Conservation (phyloP, 768 basidiomycete species). For the Pulveroboletus sp. region DNA sequence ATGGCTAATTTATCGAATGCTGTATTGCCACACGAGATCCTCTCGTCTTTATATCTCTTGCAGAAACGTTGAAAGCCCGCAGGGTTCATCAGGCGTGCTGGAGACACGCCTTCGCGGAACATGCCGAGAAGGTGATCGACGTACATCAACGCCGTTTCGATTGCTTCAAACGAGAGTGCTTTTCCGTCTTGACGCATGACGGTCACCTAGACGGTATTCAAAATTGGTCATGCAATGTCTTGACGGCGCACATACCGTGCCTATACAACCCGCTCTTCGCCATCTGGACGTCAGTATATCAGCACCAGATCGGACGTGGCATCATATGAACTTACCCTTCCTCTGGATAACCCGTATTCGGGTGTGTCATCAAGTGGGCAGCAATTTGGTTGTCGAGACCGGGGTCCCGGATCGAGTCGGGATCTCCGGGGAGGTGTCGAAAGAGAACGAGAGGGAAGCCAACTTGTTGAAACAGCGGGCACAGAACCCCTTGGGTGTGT, state of each 20-base stretch:
- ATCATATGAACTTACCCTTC: conserved; percentile 9
- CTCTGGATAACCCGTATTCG: conserved; percentile 25
- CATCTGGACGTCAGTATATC: conserved; percentile 13
- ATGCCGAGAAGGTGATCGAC: conserved; percentile 31
- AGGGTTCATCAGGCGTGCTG: conserved; percentile 15
- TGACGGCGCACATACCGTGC: conserved; percentile 17
- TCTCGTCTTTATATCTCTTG: conserved; percentile 20
- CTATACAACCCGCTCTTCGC: conserved; percentile 24
- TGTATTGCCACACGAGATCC: conserved; percentile 5
- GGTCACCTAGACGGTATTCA: conserved; percentile 16
- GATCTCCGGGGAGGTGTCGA: conserved; percentile 23
- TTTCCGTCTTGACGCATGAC: conserved; percentile 26
- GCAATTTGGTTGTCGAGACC: conserved; percentile 31
- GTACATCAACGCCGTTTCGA: conserved; percentile 32
- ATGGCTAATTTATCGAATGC: conserved; percentile 16
- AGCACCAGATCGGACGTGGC: not conserved
- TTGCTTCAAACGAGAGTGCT: conserved; percentile 22
- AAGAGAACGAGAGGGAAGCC: conserved; percentile 30
- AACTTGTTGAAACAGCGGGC: conserved; percentile 26
- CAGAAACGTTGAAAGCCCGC: conserved; percentile 26
- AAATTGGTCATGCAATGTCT: not conserved
- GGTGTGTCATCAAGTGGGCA: conserved; percentile 28
- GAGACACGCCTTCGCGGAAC: conserved; percentile 22
- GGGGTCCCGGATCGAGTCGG: conserved; percentile 11
- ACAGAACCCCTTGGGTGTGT: conserved; percentile 20